Evolutionary conservation across 177 flowering plant genomes (phyloP).

Genomic region (Vitis hybrid): DNA sequence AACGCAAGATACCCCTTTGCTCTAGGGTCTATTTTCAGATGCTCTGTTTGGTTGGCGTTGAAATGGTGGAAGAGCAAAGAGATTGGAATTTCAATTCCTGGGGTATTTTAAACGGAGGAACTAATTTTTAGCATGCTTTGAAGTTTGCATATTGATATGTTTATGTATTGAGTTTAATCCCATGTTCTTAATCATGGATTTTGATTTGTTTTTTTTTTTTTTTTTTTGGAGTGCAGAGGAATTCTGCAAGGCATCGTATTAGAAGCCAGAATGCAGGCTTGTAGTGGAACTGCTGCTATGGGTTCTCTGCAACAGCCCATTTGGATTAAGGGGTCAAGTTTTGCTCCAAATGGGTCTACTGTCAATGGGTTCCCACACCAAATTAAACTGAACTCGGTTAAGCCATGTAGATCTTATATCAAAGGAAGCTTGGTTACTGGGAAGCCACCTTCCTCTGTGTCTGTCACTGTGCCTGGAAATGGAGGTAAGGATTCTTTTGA

Average conservation of each 20-base stretch:
- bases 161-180: not conserved
- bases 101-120: no score
- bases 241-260: not conserved
- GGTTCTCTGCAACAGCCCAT: slow-evolving; percentile 58
- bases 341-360: slow-evolving; percentile 24
- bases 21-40: no score
- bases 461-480: slow-evolving; percentile 43
- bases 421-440: slow-evolving; percentile 61
- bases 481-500: slow-evolving; percentile 32
- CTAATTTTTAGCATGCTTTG: not conserved
- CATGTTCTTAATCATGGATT: not conserved
- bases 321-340: slow-evolving; percentile 28
- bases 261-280: slow-evolving; percentile 49
- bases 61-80: no score
- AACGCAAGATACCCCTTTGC: no score
- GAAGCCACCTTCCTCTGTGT: slow-evolving; percentile 50
- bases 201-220: not conserved
- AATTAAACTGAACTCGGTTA: slow-evolving; percentile 27
- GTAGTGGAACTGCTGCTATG: slow-evolving; percentile 49
- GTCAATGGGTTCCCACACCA: slow-evolving; percentile 28
- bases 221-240: not conserved
- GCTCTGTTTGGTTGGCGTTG: no score
- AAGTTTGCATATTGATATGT: not conserved
- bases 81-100: no score
- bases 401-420: slow-evolving; percentile 32